A percentile compares a stretch with the other conserved stretches of the same genome.
phyloP scores from a whole-genome alignment of 225 moss, liverwort and hornwort genomes.

The Takakia lepidozioides region DNA sequence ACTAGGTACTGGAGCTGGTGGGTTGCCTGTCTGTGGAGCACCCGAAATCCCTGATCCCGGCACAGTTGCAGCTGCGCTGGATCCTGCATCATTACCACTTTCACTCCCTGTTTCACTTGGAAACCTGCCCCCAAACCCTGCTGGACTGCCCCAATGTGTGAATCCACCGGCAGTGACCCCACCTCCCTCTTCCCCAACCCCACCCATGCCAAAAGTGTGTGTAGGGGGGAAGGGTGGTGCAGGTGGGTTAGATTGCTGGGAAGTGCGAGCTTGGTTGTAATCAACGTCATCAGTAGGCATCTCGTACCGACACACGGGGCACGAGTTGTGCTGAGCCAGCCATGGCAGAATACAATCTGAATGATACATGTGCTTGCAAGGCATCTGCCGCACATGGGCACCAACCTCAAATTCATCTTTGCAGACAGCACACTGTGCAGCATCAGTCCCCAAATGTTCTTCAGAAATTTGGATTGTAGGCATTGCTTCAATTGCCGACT shows the following conservation, averaged over 20 bases:
- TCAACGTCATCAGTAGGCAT: conserved; percentile 54
- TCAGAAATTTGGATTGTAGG: conserved; percentile 77
- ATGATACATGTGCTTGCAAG: conserved; percentile 54
- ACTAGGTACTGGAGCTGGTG: conserved; percentile 26
- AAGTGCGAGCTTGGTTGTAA: conserved; percentile 17
- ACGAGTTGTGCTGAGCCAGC: conserved; percentile 41
- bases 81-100: no score
- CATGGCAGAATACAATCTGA: conserved; percentile 50
- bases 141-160: no score
- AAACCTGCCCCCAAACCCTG: no score
- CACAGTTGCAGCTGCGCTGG: no score
- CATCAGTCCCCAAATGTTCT: conserved; percentile 86
- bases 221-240: no score
- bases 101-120: no score
- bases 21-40: no score
- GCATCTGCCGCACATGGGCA: conserved; percentile 81
- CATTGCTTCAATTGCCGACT: conserved; percentile 83
- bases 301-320: conserved; percentile 54
- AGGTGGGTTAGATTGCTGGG: no score
- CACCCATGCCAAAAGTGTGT: no score
- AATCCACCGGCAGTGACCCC: no score
- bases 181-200: no score
- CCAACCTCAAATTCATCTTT: conserved; percentile 96
- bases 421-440: conserved; percentile 98
- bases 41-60: no score